These are phyloP conservation scores for Curvularia sp. DNA, from an alignment of 2,329 filamentous ascomycete species.

Conservation along the genomic window DNA sequence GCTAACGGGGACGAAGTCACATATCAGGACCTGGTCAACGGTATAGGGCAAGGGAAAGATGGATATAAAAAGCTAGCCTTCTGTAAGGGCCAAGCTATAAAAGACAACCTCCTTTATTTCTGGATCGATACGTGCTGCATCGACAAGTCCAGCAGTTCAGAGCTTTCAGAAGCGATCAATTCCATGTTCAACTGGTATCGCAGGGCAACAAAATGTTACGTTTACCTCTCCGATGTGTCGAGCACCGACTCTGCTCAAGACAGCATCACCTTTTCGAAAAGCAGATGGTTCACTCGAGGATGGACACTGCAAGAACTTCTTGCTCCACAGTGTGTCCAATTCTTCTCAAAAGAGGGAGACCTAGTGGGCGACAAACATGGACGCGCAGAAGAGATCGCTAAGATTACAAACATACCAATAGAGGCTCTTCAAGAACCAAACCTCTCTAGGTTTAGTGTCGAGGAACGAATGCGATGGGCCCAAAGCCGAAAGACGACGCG, in stretches of 20 bases:
- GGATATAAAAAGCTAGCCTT: not conserved
- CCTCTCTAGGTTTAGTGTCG: constrained; percentile 20
- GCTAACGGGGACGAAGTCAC: not conserved
- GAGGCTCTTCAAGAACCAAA: constrained; percentile 11
- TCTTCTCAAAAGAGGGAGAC: constrained; percentile 21
- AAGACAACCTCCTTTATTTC: not conserved
- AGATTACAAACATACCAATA: constrained; percentile 1
- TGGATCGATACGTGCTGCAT: constrained; percentile 4
- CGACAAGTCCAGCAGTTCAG: constrained; percentile 1
- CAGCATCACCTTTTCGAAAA: constrained; percentile 9
- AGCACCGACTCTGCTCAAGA: not conserved
- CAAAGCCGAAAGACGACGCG: constrained; percentile 21
- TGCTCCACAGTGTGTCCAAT: constrained; percentile 25
- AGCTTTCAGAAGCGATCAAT: constrained; percentile 3
- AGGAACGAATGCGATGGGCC: constrained; percentile 25
- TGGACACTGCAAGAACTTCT: constrained; percentile 22
- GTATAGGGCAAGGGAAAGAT: not conserved
- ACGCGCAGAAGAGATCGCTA: constrained; percentile 1
- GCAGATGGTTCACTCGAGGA: constrained; percentile 15
- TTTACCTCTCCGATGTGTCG: constrained; percentile 10
- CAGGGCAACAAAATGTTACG: not conserved
- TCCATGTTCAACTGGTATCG: constrained; percentile 4
- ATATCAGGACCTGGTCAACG: not conserved
- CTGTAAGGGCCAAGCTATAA: not conserved
- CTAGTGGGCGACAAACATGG: constrained; percentile 18